phyloP scores from a whole-genome alignment of 2,329 filamentous ascomycete genomes.

The Ophiostoma ips region DNA sequence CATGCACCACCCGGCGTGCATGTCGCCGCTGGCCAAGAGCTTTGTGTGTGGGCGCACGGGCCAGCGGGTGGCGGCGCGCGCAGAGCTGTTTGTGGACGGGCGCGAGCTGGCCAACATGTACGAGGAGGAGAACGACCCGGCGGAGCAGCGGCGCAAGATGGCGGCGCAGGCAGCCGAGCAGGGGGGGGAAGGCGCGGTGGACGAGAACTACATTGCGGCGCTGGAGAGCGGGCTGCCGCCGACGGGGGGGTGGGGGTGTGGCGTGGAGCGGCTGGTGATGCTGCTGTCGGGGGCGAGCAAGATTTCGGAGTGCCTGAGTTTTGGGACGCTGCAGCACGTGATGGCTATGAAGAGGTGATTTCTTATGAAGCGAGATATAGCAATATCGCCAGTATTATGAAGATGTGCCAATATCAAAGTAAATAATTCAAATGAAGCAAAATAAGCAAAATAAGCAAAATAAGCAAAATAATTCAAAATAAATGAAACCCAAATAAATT shows the following conservation, averaged over 20 bases:
- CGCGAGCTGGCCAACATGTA: conserved; percentile 92
- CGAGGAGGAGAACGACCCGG: conserved; percentile 92
- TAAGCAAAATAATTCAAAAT: background rate
- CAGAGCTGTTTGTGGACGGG: conserved; percentile 69
- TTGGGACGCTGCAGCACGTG: conserved; percentile 68
- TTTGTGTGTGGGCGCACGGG: conserved; percentile 53
- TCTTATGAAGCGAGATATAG: too few species aligned
- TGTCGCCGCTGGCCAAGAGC: conserved; percentile 84
- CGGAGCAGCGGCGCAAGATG: conserved; percentile 76
- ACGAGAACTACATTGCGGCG: conserved; percentile 73
- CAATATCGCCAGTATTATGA: too few species aligned
- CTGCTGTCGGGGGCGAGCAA: conserved; percentile 63
- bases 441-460: too few species aligned
- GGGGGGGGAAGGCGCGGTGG: conserved; percentile 34
- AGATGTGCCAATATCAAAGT: too few species aligned
- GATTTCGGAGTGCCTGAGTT: conserved; percentile 77
- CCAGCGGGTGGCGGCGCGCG: conserved; percentile 66
- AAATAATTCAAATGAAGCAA: too few species aligned
- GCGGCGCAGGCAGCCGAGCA: conserved; percentile 36
- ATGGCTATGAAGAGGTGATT: conserved; percentile 22
- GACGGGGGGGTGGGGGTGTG: conserved; percentile 93
- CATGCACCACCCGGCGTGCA: conserved; percentile 74
- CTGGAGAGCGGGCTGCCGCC: conserved; percentile 86
- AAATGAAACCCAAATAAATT: background rate
- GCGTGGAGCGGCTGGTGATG: conserved; percentile 85